Percentiles rank a stretch among this genome's conserved stretches.
phyloP scores from a whole-genome alignment of 2,329 filamentous ascomycete genomes.

The Aureobasidium vineae region DNA sequence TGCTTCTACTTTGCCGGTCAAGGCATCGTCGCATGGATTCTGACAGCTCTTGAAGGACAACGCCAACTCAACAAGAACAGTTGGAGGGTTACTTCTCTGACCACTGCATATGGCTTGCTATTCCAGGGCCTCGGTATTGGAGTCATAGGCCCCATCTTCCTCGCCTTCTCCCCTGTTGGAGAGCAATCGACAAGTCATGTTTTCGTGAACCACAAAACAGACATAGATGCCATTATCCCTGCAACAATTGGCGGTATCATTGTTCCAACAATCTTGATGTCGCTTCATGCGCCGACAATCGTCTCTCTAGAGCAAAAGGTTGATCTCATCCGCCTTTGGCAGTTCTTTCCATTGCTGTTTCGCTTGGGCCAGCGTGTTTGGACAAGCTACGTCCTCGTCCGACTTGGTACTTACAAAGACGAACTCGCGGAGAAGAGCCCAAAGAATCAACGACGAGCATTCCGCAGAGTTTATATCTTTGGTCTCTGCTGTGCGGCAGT shows the following conservation, averaged over 20 bases:
- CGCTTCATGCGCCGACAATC: slow-evolving; percentile 16
- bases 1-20: slow-evolving; percentile 26
- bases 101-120: slow-evolving; percentile 18
- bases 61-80: not conserved
- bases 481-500: slow-evolving; percentile 2
- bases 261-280: slow-evolving; percentile 23
- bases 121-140: slow-evolving; percentile 22
- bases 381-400: not conserved
- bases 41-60: slow-evolving; percentile 20
- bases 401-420: not conserved
- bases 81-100: slow-evolving; percentile 4
- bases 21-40: slow-evolving; percentile 22
- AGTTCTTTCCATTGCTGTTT: slow-evolving; percentile 20
- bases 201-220: not conserved
- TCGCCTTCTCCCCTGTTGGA: slow-evolving; percentile 5
- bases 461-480: slow-evolving; percentile 9
- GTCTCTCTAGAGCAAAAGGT: slow-evolving; percentile 2
- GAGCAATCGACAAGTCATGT: not conserved
- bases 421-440: not conserved
- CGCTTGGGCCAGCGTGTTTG: not conserved
- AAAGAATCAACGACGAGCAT: not conserved
- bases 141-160: slow-evolving; percentile 19
- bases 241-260: slow-evolving; percentile 6
- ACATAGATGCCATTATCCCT: slow-evolving; percentile 10
- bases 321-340: slow-evolving; percentile 19